phyloP scores from a whole-genome alignment of 2,329 filamentous ascomycete species.

The Cordyceps fumosorosea region DNA sequence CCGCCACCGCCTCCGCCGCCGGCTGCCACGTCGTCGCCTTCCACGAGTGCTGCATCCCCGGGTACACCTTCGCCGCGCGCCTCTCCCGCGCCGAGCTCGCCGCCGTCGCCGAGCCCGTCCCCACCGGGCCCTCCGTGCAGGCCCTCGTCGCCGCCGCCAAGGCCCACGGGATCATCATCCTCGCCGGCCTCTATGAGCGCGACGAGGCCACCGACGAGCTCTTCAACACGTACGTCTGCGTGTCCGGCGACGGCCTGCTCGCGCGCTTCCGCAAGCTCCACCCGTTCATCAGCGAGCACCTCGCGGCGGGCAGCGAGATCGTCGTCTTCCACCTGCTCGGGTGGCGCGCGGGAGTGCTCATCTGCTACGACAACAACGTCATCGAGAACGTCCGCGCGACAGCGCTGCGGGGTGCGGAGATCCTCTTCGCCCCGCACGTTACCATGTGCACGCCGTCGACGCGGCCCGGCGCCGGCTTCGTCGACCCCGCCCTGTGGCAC shows the following conservation, averaged over 20 bases:
- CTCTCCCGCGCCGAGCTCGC: slow-evolving; percentile 3
- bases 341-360: slow-evolving; percentile 17
- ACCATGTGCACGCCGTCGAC: slow-evolving; percentile 18
- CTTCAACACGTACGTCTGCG: slow-evolving; percentile 18
- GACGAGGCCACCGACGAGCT: slow-evolving; percentile 6
- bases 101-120: slow-evolving; percentile 11
- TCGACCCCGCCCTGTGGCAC: slow-evolving; percentile 14
- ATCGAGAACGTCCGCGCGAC: slow-evolving; percentile 17
- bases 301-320: slow-evolving; percentile 13
- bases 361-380: slow-evolving; percentile 20
- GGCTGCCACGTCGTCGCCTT: slow-evolving; percentile 13
- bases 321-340: slow-evolving; percentile 17
- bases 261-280: slow-evolving; percentile 17
- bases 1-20: not conserved
- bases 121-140: slow-evolving; percentile 3
- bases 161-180: slow-evolving; percentile 2
- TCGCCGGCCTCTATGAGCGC: slow-evolving; percentile 14
- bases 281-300: slow-evolving; percentile 16
- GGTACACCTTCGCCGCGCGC: slow-evolving; percentile 14
- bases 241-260: slow-evolving; percentile 10
- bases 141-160: slow-evolving; percentile 4
- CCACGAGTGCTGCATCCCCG: slow-evolving; percentile 14
- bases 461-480: slow-evolving; percentile 17
- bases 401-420: slow-evolving; percentile 14
- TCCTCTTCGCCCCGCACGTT: slow-evolving; percentile 18